A percentile compares a stretch with the other conserved stretches of the same genome.
Evolutionary conservation across 2,329 filamentous ascomycete species (phyloP).

Genomic region (Hypoxylon sp.): DNA sequence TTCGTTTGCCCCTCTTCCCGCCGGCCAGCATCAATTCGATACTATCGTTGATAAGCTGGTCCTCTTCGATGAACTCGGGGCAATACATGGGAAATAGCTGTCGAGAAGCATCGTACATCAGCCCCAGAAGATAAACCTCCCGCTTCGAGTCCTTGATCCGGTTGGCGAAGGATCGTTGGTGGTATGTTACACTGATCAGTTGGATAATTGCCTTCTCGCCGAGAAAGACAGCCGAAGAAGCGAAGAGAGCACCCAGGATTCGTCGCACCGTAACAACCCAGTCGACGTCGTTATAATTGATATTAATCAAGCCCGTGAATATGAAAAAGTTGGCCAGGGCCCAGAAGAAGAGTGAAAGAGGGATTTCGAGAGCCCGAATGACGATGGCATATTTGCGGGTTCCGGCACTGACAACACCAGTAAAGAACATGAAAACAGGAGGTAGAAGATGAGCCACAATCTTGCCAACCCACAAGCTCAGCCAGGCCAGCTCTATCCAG

Average conservation of each 20-base stretch:
- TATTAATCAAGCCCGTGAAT: conserved; percentile 67
- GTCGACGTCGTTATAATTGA: conserved; percentile 51
- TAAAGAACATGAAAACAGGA: conserved; percentile 74
- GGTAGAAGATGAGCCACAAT: conserved; percentile 71
- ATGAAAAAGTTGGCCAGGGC: conserved; percentile 71
- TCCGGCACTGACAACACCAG: conserved; percentile 75
- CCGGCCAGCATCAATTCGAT: conserved; percentile 75
- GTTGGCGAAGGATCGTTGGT: conserved; percentile 83
- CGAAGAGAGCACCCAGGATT: conserved; percentile 74
- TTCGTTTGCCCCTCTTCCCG: conserved; percentile 59
- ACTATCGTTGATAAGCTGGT: conserved; percentile 89
- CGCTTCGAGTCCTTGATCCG: conserved; percentile 91
- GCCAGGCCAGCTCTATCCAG: conserved; percentile 77
- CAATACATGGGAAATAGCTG: conserved; percentile 93
- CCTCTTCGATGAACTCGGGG: conserved; percentile 88
- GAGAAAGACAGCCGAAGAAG: conserved; percentile 77
- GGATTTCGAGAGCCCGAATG: conserved; percentile 72
- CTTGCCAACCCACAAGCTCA: conserved; percentile 75
- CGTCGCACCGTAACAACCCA: conserved; percentile 72
- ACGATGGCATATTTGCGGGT: conserved; percentile 78
- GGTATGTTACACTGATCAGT: conserved; percentile 86
- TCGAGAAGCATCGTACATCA: conserved; percentile 91
- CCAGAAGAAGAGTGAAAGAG: conserved; percentile 77
- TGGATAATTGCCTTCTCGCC: conserved; percentile 84
- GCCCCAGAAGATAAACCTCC: conserved; percentile 81